Percentiles rank a stretch among this genome's conserved stretches.
Evolutionary conservation across 1,139 yeast species (phyloP).

Genomic region (Hemisphaericaspora xylanilytica): DNA sequence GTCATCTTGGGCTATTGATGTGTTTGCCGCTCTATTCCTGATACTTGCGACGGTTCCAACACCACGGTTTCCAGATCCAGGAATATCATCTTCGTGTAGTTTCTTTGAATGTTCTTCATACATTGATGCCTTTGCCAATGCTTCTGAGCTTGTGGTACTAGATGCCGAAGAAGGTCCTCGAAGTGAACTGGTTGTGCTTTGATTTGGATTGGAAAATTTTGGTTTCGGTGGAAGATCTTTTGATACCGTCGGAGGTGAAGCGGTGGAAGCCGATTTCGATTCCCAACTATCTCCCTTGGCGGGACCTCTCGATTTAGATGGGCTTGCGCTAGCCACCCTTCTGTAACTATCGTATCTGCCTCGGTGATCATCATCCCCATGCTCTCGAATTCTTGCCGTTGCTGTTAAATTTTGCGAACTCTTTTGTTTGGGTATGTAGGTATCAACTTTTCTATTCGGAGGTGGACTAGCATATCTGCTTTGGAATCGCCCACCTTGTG

Average conservation of each 20-base stretch:
- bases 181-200: not conserved
- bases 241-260: not conserved
- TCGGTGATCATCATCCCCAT: not conserved
- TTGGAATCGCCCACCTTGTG: not conserved
- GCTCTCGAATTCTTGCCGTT: slow-evolving; percentile 1
- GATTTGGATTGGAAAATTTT: slow-evolving; percentile 4
- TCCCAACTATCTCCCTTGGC: not conserved
- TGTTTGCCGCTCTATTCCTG: not conserved
- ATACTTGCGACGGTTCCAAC: slow-evolving; percentile 5
- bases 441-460: slow-evolving; percentile 1
- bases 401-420: slow-evolving; percentile 1
- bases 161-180: slow-evolving; percentile 1
- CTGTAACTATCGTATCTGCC: slow-evolving; percentile 1
- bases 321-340: not conserved
- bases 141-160: not conserved
- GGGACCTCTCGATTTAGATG: slow-evolving; percentile 1
- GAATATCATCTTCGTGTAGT: not conserved
- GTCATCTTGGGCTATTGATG: not conserved
- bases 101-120: slow-evolving; percentile 2
- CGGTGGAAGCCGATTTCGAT: not conserved
- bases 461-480: not conserved
- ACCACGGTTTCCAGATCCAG: not conserved
- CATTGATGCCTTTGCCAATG: not conserved
- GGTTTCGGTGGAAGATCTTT: slow-evolving; percentile 4
- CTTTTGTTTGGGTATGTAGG: slow-evolving; percentile 6